Evolutionary conservation across 2,329 filamentous ascomycete species (phyloP), one percentile per base, ranked within the genome.

Genomic region (Malbranchea cinnamomea): DNA sequence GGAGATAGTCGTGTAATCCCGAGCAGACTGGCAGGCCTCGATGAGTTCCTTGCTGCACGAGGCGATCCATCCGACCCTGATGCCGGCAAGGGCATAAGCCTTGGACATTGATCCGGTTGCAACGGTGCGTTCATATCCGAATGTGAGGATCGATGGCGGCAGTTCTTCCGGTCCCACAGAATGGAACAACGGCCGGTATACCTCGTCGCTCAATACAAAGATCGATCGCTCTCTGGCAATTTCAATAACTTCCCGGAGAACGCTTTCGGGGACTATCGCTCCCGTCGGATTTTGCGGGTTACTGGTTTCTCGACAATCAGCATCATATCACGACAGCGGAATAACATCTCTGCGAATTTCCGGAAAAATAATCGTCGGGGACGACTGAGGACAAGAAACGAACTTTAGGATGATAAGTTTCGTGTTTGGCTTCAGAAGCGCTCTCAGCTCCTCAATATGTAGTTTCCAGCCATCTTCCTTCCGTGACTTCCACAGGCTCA

Each of bases 251-350:
- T 65, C 45, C 30, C 69, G 51, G 1, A 91, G 61, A 7, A 71
- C 62, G 1, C 63, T 48, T 26, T 63, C 70, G 0, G 74, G 69
- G n/a, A 83, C 73, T 2, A 76, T 65, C 6, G 72, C 68, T 4
- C 83, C 81, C 0, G 75, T 84, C 0, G 82, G 81, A 45, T 92
- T 91, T 53, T 85, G 81, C 1, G 82, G 78, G 43, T 84, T 87
- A 51, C 74, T 75, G 24, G 10, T 10, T n/a, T n/a, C 6, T 17
- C 10, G 16, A 9, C 6, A 28, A 22, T 7, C 10, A 22, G 11
- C 7, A 22, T 22, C 10, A 8, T 22, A 10, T 10, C 20, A 8
- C 10, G 7, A 7, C 20, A 8, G 8, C 20, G 7, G 7, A n/a
- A n/a, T 22, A 22, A 22, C 10, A 7, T 8, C 20, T 8, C 7